Evolutionary conservation across 192 early-diverging fungal genomes (phyloP).

Genomic region (Backusella macrospora): DNA sequence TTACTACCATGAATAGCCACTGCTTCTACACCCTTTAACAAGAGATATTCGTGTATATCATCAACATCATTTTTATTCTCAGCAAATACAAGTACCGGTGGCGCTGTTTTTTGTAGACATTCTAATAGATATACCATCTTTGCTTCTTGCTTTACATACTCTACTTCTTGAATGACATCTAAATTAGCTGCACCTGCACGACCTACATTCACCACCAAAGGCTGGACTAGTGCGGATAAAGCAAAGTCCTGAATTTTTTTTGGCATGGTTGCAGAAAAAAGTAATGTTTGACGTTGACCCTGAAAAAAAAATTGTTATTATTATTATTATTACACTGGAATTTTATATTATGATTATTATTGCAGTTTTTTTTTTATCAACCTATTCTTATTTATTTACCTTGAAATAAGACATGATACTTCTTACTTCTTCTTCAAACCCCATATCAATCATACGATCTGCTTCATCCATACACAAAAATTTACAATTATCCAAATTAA

Average conservation of each 20-base stretch:
- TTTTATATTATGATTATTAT: not conserved
- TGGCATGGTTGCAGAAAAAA: constrained; percentile 90
- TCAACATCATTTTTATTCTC: constrained; percentile 99
- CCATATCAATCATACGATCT: constrained; percentile 98
- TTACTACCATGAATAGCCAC: constrained; percentile 97
- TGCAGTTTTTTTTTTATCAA: not conserved
- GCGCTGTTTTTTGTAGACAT: constrained; percentile 95
- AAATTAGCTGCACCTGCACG: constrained; percentile 95
- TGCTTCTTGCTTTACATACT: constrained; percentile 95
- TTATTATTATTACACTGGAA: not conserved
- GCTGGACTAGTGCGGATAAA: constrained; percentile 81
- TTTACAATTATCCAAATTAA: constrained; percentile 87
- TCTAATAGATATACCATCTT: constrained; percentile 95
- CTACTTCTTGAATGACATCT: constrained; percentile 97
- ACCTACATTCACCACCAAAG: constrained; percentile 96
- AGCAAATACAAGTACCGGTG: constrained; percentile 94
- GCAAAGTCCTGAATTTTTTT: constrained; percentile 99
- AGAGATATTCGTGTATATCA: constrained; percentile 96
- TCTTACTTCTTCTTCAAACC: constrained; percentile 96
- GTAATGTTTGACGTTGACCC: constrained; percentile 92
- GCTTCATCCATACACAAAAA: constrained; percentile 97
- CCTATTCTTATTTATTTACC: constrained; percentile 29
- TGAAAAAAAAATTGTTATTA: constrained; percentile 14
- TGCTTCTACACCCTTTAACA: constrained; percentile 92
- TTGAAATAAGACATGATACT: constrained; percentile 95